These are phyloP conservation scores for Obba rivulosa DNA, from an alignment of 768 basidiomycete species.

Conservation along the genomic window DNA sequence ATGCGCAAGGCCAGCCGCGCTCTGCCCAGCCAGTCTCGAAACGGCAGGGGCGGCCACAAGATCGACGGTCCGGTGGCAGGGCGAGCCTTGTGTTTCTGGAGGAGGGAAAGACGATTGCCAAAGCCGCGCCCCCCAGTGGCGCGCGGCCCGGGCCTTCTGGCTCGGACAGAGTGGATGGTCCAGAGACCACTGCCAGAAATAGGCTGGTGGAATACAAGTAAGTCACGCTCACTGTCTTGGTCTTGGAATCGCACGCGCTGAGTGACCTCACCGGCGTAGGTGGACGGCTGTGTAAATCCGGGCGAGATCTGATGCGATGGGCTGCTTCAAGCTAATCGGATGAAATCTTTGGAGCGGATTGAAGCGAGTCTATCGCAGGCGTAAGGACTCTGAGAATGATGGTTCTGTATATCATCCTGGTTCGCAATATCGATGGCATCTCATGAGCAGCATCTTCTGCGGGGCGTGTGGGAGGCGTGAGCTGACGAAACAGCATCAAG, in stretches of 20 bases:
- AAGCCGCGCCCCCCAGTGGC: constrained; percentile 3
- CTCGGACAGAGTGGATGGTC: constrained; percentile 4
- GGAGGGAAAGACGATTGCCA: constrained; percentile 11
- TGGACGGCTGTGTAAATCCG: constrained; percentile 4
- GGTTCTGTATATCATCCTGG: background rate
- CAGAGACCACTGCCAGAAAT: constrained; percentile 3
- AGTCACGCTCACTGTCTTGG: constrained; percentile 8
- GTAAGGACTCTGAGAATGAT: background rate
- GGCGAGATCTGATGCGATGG: constrained; percentile 4
- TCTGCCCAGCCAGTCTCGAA: constrained; percentile 13
- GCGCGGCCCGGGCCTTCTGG: constrained; percentile 15
- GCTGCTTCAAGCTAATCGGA: background rate
- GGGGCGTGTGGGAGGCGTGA: background rate
- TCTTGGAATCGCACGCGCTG: background rate
- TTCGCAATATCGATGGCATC: constrained; percentile 9
- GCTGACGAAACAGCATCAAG: background rate
- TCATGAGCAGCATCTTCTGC: constrained; percentile 5
- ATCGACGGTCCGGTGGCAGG: constrained; percentile 19
- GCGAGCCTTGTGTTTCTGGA: constrained; percentile 16
- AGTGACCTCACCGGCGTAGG: constrained; percentile 15
- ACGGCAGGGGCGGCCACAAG: constrained; percentile 10
- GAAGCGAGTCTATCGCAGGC: constrained; percentile 1
- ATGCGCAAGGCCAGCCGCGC: constrained; percentile 6
- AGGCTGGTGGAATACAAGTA: constrained; percentile 23
- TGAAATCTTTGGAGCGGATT: background rate